Conservation (phyloP, 768 basidiomycete species). For the Mycena polygramma region DNA sequence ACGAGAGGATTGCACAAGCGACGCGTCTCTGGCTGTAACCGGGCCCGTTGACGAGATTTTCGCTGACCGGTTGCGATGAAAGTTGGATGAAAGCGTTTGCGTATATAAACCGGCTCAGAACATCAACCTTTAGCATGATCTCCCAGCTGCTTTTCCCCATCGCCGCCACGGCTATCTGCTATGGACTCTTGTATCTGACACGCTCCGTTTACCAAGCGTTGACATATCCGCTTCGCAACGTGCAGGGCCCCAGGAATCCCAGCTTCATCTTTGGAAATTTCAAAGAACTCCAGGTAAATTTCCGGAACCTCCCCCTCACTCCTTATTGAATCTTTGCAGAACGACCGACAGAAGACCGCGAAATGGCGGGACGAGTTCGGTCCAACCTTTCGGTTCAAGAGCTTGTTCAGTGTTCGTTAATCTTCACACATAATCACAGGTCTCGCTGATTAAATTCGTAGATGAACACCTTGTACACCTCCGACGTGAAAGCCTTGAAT, state of each 20-base stretch:
- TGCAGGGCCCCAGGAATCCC: slow-evolving; percentile 50
- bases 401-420: slow-evolving; percentile 48
- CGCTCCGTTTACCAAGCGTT: slow-evolving; percentile 22
- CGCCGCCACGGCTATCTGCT: slow-evolving; percentile 10
- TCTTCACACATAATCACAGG: not conserved
- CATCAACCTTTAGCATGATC: slow-evolving; percentile 7
- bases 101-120: slow-evolving; percentile 1
- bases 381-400: slow-evolving; percentile 45
- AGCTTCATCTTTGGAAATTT: slow-evolving; percentile 51
- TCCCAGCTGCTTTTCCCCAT: slow-evolving; percentile 23
- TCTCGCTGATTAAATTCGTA: slow-evolving; percentile 26
- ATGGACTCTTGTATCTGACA: slow-evolving; percentile 36
- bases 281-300: slow-evolving; percentile 36
- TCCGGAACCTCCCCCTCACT: not conserved
- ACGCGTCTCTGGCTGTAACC: too few relatives aligned
- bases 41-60: too few relatives aligned
- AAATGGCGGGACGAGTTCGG: slow-evolving; percentile 56
- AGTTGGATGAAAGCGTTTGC: too few relatives aligned
- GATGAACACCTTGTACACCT: slow-evolving; percentile 53
- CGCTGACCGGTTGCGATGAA: too few relatives aligned
- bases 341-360: slow-evolving; percentile 37
- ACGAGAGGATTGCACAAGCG: too few relatives aligned
- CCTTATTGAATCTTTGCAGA: not conserved
- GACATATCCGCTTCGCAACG: slow-evolving; percentile 46
- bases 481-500: slow-evolving; percentile 61